phyloP scores from a whole-genome alignment of 2,329 filamentous ascomycete genomes.

The Aureobasidium sp. region DNA sequence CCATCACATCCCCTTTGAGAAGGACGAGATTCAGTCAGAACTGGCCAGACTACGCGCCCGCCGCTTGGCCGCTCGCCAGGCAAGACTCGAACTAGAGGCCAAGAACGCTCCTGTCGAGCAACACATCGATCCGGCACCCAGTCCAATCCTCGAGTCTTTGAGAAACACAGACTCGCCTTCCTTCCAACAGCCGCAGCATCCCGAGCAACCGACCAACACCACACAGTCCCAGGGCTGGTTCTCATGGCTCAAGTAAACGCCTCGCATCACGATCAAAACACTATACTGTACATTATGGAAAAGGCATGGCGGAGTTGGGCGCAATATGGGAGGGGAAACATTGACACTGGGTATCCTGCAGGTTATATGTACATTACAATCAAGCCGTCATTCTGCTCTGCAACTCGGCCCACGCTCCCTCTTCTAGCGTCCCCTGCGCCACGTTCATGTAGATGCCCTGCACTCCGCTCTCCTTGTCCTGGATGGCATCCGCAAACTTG shows the following conservation, averaged over 20 bases:
- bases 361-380: conserved; percentile 17
- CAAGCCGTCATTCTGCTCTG: conserved; percentile 28
- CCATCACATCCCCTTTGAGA: conserved; percentile 68
- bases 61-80: conserved; percentile 41
- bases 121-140: background rate
- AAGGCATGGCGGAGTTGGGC: background rate
- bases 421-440: conserved; percentile 31
- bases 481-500: conserved; percentile 52
- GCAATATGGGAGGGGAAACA: background rate
- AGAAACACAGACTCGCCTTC: background rate
- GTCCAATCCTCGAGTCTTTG: conserved; percentile 4
- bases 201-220: background rate
- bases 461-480: conserved; percentile 61
- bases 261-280: background rate
- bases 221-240: conserved; percentile 16
- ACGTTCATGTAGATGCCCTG: conserved; percentile 73
- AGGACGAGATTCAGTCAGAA: conserved; percentile 77
- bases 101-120: background rate
- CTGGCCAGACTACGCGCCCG: conserved; percentile 60
- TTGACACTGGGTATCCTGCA: conserved; percentile 20
- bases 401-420: conserved; percentile 34
- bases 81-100: conserved; percentile 37
- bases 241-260: conserved; percentile 16
- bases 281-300: conserved; percentile 4
- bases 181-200: background rate